Percentiles rank a stretch among this genome's conserved stretches.
These are phyloP conservation scores for Clathrus columnatus DNA, from an alignment of 768 basidiomycete genomes.

Conservation along the genomic window DNA sequence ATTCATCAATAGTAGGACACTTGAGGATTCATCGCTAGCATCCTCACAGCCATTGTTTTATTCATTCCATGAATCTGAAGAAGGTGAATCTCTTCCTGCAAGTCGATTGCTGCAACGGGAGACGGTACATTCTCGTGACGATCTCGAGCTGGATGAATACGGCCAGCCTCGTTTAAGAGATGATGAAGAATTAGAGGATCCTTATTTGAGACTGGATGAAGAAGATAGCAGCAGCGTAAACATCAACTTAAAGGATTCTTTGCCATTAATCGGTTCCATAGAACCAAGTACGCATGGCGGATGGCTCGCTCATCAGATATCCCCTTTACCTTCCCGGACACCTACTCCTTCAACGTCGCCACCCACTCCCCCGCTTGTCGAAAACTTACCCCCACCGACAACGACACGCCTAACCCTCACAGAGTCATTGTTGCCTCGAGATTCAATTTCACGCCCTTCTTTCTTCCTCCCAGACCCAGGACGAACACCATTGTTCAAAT, in stretches of 20 bases:
- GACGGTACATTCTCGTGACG: slow-evolving; percentile 44
- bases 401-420: slow-evolving; percentile 50
- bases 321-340: slow-evolving; percentile 41
- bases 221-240: slow-evolving; percentile 36
- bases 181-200: slow-evolving; percentile 56
- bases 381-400: slow-evolving; percentile 7
- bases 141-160: slow-evolving; percentile 37
- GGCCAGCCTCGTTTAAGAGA: slow-evolving; percentile 49
- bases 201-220: slow-evolving; percentile 68
- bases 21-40: slow-evolving; percentile 38
- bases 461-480: slow-evolving; percentile 75
- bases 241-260: slow-evolving; percentile 27
- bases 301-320: slow-evolving; percentile 72
- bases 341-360: slow-evolving; percentile 38
- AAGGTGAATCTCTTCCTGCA: slow-evolving; percentile 49
- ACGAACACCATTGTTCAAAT: slow-evolving; percentile 58
- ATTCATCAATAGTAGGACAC: slow-evolving; percentile 57
- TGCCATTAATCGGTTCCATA: slow-evolving; percentile 29
- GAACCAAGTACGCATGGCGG: slow-evolving; percentile 34
- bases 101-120: slow-evolving; percentile 29
- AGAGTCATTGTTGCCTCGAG: slow-evolving; percentile 69
- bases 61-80: slow-evolving; percentile 61
- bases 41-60: slow-evolving; percentile 77
- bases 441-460: slow-evolving; percentile 55
- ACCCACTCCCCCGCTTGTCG: slow-evolving; percentile 22